Percentiles rank a stretch among this genome's conserved stretches.
phyloP scores from a whole-genome alignment of 352 stramenopile genomes.

The Elongisporangium senticosum region DNA sequence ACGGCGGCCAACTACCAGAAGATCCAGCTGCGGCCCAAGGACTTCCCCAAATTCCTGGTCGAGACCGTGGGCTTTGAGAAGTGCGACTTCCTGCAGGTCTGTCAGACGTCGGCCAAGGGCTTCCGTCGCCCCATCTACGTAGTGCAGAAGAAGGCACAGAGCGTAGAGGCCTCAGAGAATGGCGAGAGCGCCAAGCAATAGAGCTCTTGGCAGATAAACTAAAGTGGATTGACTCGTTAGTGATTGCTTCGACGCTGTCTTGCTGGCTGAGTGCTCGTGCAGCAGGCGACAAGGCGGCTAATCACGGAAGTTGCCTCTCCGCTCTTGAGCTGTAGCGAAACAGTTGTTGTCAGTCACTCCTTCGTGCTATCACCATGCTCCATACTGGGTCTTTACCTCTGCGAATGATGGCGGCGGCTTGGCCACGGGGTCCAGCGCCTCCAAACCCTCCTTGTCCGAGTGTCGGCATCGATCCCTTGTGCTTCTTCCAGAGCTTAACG shows the following conservation, averaged over 20 bases:
- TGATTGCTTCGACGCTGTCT: neutral
- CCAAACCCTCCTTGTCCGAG: slow-evolving; percentile 61
- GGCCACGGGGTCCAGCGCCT: slow-evolving; percentile 52
- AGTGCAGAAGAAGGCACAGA: slow-evolving; percentile 38
- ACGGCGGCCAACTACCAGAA: slow-evolving; percentile 64
- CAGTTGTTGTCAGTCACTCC: neutral
- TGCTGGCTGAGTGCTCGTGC: neutral
- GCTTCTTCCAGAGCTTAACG: slow-evolving; percentile 87
- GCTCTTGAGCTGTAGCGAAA: slow-evolving; percentile 38
- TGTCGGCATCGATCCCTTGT: slow-evolving; percentile 70
- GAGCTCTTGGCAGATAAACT: neutral
- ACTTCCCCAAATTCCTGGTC: slow-evolving; percentile 57
- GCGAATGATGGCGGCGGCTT: slow-evolving; percentile 74
- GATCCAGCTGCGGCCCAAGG: slow-evolving; percentile 69
- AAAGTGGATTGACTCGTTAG: slow-evolving; percentile 1
- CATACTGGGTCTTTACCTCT: slow-evolving; percentile 34
- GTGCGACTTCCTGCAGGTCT: slow-evolving; percentile 70
- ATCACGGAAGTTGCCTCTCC: slow-evolving; percentile 35
- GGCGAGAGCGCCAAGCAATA: slow-evolving; percentile 1
- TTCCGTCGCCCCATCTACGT: slow-evolving; percentile 76
- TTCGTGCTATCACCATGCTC: neutral
- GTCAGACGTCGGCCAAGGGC: slow-evolving; percentile 67
- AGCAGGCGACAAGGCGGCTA: neutral
- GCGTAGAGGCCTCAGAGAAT: neutral
- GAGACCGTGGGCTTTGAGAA: slow-evolving; percentile 57